phyloP scores from a whole-genome alignment of 192 early-diverging fungal genomes.

The Obelidium mucronatum region DNA sequence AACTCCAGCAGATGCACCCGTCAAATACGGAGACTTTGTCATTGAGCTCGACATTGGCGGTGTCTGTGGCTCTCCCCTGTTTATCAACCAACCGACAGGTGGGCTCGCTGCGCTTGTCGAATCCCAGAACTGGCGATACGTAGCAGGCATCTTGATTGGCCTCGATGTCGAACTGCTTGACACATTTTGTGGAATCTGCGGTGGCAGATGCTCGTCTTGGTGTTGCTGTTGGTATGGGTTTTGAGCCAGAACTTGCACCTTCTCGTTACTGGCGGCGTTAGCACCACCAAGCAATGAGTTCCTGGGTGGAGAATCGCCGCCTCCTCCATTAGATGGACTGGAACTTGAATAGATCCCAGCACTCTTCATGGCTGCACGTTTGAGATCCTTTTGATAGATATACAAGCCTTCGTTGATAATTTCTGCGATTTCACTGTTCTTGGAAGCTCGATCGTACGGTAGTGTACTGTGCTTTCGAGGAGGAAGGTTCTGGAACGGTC shows the following conservation, averaged over 20 bases:
- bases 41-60: constrained; percentile 24
- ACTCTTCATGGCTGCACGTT: constrained; percentile 9
- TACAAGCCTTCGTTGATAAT: constrained; percentile 97
- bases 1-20: background rate
- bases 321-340: background rate
- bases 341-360: background rate
- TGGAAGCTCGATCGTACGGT: constrained; percentile 79
- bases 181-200: background rate
- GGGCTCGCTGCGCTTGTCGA: constrained; percentile 49
- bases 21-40: background rate
- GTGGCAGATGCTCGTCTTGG: background rate
- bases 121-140: constrained; percentile 40
- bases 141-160: constrained; percentile 31
- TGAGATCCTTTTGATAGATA: constrained; percentile 72
- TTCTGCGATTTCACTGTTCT: constrained; percentile 84
- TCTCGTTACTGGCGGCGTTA: background rate
- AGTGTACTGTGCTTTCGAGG: constrained; percentile 63
- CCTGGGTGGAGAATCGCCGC: background rate
- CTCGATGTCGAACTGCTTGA: constrained; percentile 18
- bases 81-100: constrained; percentile 58
- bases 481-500: constrained; percentile 47
- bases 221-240: background rate
- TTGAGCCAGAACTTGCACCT: background rate
- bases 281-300: background rate
- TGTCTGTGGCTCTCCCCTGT: constrained; percentile 25